These are phyloP conservation scores for Mycosarcoma mackinlayi DNA, from an alignment of 1,284 basidiomycete genomes.

Conservation along the genomic window DNA sequence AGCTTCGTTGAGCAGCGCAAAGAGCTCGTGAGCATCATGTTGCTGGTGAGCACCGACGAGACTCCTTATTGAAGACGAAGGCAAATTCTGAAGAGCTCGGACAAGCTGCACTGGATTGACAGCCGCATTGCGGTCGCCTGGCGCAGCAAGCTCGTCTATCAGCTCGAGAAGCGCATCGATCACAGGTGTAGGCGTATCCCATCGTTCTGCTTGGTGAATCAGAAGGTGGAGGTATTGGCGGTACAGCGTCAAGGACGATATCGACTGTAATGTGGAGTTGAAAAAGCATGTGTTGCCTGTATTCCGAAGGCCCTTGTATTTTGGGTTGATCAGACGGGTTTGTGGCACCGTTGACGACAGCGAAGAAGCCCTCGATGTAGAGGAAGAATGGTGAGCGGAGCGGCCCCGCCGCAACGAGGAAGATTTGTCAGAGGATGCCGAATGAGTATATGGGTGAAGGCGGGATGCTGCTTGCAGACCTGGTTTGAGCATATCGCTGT, in stretches of 20 bases:
- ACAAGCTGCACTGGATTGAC: slow-evolving; percentile 54
- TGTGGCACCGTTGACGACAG: slow-evolving; percentile 7
- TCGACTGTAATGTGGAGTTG: slow-evolving; percentile 63
- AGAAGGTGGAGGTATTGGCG: slow-evolving; percentile 44
- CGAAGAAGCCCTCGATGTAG: slow-evolving; percentile 12
- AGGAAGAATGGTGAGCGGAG: slow-evolving; percentile 12
- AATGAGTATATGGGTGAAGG: slow-evolving; percentile 32
- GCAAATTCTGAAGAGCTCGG: slow-evolving; percentile 47
- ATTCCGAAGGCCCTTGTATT: slow-evolving; percentile 59
- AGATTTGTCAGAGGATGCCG: slow-evolving; percentile 18
- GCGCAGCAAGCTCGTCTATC: slow-evolving; percentile 42
- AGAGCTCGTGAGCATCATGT: slow-evolving; percentile 67
- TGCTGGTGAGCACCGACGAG: slow-evolving; percentile 65
- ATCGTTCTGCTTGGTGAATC: slow-evolving; percentile 50
- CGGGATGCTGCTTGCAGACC: slow-evolving; percentile 33
- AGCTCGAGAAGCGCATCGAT: slow-evolving; percentile 60
- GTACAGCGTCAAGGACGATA: slow-evolving; percentile 48
- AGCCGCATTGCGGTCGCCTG: slow-evolving; percentile 49
- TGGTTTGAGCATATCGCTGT: slow-evolving; percentile 42
- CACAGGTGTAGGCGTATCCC: slow-evolving; percentile 63
- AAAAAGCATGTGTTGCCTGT: slow-evolving; percentile 67
- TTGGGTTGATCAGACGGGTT: slow-evolving; percentile 17
- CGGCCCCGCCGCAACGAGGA: slow-evolving; percentile 26
- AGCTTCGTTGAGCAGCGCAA: slow-evolving; percentile 61
- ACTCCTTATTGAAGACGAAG: slow-evolving; percentile 53